Percentiles rank a stretch among this genome's conserved stretches.
phyloP scores from a whole-genome alignment of 495 filamentous ascomycete species.

The Talaromyces trachyspermus region DNA sequence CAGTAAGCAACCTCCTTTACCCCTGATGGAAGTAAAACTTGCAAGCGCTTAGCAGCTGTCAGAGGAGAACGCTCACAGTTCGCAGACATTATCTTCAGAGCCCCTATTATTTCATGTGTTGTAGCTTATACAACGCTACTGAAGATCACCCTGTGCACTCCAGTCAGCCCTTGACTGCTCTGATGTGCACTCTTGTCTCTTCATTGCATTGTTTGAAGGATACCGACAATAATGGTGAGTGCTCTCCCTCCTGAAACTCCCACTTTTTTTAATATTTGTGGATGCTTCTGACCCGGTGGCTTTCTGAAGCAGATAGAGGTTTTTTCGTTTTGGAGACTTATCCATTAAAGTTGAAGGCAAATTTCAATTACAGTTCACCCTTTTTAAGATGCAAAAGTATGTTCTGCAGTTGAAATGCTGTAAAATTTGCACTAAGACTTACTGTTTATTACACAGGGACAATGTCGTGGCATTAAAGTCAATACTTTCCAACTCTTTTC shows the following conservation, averaged over 20 bases:
- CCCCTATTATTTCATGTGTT: constrained; percentile 79
- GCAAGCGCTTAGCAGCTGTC: constrained; percentile 10
- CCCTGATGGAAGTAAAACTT: too few relatives aligned
- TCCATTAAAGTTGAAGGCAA: constrained; percentile 76
- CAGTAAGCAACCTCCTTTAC: constrained; percentile 48
- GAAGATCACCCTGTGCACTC: constrained; percentile 49
- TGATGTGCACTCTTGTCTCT: constrained; percentile 79
- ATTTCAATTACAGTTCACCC: constrained; percentile 73
- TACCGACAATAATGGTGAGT: constrained; percentile 68
- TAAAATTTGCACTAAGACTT: too few relatives aligned
- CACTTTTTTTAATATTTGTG: too few relatives aligned
- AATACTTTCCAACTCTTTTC: constrained; percentile 66
- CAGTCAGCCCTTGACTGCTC: constrained; percentile 42
- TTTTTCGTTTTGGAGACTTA: constrained; percentile 96
- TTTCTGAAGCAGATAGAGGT: constrained; percentile 59
- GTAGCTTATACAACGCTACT: constrained; percentile 57
- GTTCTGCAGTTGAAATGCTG: too few relatives aligned
- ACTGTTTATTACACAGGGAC: constrained; percentile 25
- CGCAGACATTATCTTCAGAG: constrained; percentile 62
- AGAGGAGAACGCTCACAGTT: constrained; percentile 6
- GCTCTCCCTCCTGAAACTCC: too few relatives aligned
- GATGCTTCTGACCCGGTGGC: too few relatives aligned
- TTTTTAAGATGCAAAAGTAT: constrained; percentile 75
- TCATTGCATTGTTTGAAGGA: constrained; percentile 92
- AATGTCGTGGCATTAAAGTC: constrained; percentile 61